phyloP scores from a whole-genome alignment of 1,139 yeast species.

The Suhomyces ambrosiae region DNA sequence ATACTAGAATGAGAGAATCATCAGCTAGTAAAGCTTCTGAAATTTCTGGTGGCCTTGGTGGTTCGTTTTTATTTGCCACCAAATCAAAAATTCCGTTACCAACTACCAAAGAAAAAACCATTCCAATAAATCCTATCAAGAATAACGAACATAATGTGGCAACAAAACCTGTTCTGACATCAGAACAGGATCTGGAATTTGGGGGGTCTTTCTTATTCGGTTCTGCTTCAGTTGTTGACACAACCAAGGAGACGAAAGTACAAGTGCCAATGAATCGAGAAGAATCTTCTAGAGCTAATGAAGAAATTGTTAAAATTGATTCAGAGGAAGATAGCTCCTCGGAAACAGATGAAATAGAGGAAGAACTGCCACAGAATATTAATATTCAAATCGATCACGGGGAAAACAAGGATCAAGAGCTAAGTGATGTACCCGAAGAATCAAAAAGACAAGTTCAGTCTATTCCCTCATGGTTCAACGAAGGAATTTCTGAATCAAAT shows the following conservation, averaged over 20 bases:
- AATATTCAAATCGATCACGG: neutral
- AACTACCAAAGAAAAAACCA: constrained; percentile 5
- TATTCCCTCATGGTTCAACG: constrained; percentile 39
- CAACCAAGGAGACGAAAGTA: neutral
- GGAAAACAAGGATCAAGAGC: neutral
- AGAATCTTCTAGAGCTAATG: neutral
- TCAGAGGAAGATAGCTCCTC: neutral
- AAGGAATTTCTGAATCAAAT: constrained; percentile 13
- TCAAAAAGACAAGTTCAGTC: constrained; percentile 5
- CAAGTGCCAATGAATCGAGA: neutral
- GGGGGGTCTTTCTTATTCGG: constrained; percentile 13
- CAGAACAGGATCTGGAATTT: constrained; percentile 1
- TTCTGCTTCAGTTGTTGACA: neutral
- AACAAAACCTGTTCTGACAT: no score
- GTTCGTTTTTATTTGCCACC: constrained; percentile 12
- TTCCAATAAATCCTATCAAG: no score
- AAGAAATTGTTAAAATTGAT: neutral
- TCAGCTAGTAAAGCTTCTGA: neutral
- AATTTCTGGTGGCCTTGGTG: constrained; percentile 3
- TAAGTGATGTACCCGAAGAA: neutral
- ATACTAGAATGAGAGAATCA: neutral
- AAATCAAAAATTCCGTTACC: constrained; percentile 3
- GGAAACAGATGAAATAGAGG: neutral
- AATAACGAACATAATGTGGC: no score
- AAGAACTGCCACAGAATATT: neutral